Evolutionary conservation across 768 basidiomycete species (phyloP).

Genomic region (Russula lepida): DNA sequence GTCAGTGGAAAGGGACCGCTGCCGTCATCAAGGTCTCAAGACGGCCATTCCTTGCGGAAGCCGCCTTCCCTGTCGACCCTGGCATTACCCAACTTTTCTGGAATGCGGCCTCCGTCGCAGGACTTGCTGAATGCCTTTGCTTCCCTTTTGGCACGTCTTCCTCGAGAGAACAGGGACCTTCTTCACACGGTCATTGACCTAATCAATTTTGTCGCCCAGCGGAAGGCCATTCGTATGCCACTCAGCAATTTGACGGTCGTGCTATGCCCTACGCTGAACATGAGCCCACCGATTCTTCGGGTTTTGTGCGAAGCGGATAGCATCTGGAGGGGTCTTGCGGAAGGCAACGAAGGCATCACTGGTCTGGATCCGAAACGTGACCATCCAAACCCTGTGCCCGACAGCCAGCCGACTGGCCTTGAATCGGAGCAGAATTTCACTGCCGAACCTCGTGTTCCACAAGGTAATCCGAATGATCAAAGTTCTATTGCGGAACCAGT

Average conservation of each 20-base stretch:
- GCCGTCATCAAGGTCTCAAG: conserved; percentile 18
- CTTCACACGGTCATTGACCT: conserved; percentile 74
- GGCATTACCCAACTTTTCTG: conserved; percentile 59
- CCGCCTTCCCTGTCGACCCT: conserved; percentile 75
- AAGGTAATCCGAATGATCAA: background rate
- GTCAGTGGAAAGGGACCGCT: conserved; percentile 8
- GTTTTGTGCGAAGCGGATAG: conserved; percentile 62
- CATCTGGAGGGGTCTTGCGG: conserved; percentile 46
- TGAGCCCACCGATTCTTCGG: conserved; percentile 66
- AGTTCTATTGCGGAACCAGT: background rate
- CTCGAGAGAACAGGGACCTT: conserved; percentile 77
- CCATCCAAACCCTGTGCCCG: background rate
- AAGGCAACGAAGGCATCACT: conserved; percentile 17
- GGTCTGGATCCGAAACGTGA: background rate
- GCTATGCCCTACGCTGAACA: conserved; percentile 78
- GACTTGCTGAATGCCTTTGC: conserved; percentile 49
- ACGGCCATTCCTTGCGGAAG: conserved; percentile 47
- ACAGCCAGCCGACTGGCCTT: background rate
- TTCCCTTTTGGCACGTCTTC: conserved; percentile 58
- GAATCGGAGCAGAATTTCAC: conserved; percentile 2
- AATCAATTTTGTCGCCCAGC: conserved; percentile 63
- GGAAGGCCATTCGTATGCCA: conserved; percentile 84
- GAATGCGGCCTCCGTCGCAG: conserved; percentile 53
- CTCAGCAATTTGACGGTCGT: conserved; percentile 81
- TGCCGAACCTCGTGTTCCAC: background rate